phyloP scores from a whole-genome alignment of 306 rosid species.

The Boehmeria nivea region DNA sequence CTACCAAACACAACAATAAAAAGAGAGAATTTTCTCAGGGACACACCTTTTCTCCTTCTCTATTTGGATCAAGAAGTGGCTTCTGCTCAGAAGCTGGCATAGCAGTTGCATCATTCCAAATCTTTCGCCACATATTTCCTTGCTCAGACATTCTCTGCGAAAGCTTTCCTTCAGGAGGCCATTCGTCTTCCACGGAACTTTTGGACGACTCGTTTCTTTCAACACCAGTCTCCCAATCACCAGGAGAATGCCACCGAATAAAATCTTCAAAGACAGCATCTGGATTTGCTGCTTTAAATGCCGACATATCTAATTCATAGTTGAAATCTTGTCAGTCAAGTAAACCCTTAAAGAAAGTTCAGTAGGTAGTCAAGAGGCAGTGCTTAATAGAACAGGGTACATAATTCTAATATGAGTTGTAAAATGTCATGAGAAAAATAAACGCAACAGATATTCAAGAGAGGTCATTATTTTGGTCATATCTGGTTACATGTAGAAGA shows the following conservation, averaged over 20 bases:
- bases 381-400: background rate
- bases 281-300: constrained; percentile 96
- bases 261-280: constrained; percentile 91
- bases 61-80: constrained; percentile 83
- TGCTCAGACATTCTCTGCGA: constrained; percentile 96
- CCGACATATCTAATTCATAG: constrained; percentile 74
- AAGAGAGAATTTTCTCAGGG: no score
- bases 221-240: constrained; percentile 74
- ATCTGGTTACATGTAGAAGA: background rate
- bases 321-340: constrained; percentile 29
- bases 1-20: background rate
- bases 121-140: constrained; percentile 84
- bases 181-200: constrained; percentile 33
- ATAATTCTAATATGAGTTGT: background rate
- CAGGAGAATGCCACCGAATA: constrained; percentile 98
- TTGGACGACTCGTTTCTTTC: constrained; percentile 37
- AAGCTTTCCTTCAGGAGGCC: constrained; percentile 84
- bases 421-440: background rate
- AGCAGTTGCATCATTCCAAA: constrained; percentile 71
- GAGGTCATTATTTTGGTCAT: no score
- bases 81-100: constrained; percentile 85
- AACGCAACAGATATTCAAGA: background rate
- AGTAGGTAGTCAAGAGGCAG: no score
- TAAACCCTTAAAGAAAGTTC: no score
- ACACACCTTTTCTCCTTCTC: constrained; percentile 92